phyloP scores from a whole-genome alignment of 305 asterid genomes.

The Fraxinus xanthoxyloides region DNA sequence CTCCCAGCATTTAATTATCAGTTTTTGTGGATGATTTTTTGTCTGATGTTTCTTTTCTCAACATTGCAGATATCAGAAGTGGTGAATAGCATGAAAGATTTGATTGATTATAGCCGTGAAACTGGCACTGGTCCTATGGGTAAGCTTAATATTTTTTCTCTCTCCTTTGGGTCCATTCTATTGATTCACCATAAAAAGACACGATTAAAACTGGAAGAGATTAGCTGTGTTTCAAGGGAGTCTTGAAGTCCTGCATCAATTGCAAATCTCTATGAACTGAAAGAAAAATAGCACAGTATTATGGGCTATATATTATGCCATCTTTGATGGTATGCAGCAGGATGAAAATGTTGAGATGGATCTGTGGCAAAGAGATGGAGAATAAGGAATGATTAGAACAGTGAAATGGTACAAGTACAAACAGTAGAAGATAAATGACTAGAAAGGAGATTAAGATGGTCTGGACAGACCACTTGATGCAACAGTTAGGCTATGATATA shows the following conservation, averaged over 20 bases:
- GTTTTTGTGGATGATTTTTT: background rate
- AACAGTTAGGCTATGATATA: background rate
- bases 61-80: conserved; percentile 54
- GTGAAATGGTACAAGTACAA: background rate
- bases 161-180: background rate
- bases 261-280: background rate
- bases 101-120: conserved; percentile 49
- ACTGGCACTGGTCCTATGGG: conserved; percentile 38
- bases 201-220: background rate
- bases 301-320: background rate
- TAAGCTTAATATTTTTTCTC: conserved; percentile 1
- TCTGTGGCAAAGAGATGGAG: background rate
- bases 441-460: background rate
- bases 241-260: background rate
- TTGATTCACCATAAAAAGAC: background rate
- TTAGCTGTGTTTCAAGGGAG: background rate
- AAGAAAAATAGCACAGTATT: background rate
- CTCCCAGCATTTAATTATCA: background rate
- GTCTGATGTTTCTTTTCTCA: conserved; percentile 12
- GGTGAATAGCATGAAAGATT: conserved; percentile 55
- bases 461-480: background rate
- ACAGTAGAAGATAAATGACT: background rate
- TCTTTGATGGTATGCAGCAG: background rate
- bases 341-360: background rate
- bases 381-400: background rate